phyloP scores from a whole-genome alignment of 2,329 filamentous ascomycete genomes.

The Calonectria ilicicola region DNA sequence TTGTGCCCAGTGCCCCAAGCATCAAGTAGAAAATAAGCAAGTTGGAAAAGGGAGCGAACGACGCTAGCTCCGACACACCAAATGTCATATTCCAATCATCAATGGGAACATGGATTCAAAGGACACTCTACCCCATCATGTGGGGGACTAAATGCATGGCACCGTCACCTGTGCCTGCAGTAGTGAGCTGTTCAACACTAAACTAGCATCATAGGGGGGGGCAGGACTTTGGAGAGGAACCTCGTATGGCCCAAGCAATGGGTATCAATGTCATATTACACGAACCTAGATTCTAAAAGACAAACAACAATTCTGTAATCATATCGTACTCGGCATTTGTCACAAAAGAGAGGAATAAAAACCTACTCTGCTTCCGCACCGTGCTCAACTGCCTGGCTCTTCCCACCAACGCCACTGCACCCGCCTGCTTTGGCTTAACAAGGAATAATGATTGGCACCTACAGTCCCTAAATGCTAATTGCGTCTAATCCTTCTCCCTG shows the following conservation, averaged over 20 bases:
- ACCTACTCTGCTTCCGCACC: neutral
- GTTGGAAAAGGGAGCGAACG: no score
- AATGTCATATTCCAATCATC: no score
- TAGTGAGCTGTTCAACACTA: no score
- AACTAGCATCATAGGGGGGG: neutral
- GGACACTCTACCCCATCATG: no score
- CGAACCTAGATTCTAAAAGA: neutral
- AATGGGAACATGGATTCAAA: no score
- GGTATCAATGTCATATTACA: neutral
- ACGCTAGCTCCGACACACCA: no score
- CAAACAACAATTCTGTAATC: neutral
- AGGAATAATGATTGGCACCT: constrained; percentile 10
- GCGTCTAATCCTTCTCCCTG: constrained; percentile 23
- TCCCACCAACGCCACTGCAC: constrained; percentile 34
- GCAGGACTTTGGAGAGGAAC: neutral
- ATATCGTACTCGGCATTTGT: neutral
- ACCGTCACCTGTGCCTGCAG: no score
- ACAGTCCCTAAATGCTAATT: constrained; percentile 11
- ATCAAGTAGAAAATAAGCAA: no score
- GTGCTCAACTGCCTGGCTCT: constrained; percentile 5
- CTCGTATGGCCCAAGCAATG: no score
- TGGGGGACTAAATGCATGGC: no score
- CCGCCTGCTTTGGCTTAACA: constrained; percentile 15
- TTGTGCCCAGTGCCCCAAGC: no score
- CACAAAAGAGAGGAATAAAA: neutral